Conservation (phyloP, 2,329 filamentous ascomycete species). For the Colletotrichum chlorophyti region DNA sequence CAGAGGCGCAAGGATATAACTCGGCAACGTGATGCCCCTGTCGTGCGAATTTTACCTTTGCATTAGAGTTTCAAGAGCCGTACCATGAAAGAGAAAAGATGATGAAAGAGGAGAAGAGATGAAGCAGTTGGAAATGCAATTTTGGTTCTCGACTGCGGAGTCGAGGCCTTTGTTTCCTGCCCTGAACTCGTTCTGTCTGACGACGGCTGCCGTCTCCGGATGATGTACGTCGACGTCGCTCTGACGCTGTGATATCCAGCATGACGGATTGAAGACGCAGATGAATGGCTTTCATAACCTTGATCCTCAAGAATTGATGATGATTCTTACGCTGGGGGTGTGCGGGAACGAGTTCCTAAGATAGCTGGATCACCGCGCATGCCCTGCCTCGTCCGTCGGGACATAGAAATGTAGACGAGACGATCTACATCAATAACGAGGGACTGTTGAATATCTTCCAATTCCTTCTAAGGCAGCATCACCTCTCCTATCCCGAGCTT, state of each 20-base stretch:
- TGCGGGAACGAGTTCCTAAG: neutral
- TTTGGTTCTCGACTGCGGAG: too few species aligned
- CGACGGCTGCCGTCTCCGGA: neutral
- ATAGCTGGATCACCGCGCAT: neutral
- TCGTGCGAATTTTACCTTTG: too few species aligned
- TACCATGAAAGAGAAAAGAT: neutral
- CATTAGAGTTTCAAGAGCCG: neutral
- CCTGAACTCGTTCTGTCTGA: neutral
- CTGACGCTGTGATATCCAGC: neutral
- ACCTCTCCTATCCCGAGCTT: constrained; percentile 97
- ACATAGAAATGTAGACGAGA: constrained; percentile 94
- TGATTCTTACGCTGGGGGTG: neutral
- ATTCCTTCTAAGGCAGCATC: constrained; percentile 97
- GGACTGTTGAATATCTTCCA: constrained; percentile 99
- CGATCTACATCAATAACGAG: constrained; percentile 99
- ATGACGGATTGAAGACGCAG: neutral
- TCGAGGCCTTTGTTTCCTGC: neutral
- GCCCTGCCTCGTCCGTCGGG: neutral
- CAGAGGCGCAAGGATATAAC: neutral
- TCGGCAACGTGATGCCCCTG: neutral
- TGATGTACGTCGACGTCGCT: neutral
- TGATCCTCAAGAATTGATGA: too few species aligned
- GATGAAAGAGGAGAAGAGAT: neutral
- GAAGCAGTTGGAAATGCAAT: too few species aligned
- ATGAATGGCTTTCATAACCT: too few species aligned